Evolutionary conservation across 768 basidiomycete species (phyloP).

Genomic region (Psilocybe subaeruginosa): DNA sequence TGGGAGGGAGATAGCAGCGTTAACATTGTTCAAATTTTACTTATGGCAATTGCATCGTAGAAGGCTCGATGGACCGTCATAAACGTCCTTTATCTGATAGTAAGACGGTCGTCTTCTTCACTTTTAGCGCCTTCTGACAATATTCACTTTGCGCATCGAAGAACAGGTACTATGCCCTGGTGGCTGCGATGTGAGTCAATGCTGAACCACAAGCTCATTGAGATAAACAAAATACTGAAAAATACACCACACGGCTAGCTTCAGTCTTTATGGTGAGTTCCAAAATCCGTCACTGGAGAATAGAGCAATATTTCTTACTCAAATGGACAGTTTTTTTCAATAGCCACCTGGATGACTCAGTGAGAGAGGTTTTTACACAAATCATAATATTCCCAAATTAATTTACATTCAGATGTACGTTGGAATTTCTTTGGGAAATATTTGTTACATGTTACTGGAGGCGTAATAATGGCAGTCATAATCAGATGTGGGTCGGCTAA

Average conservation of each 20-base stretch:
- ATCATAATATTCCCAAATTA: background rate
- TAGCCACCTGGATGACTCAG: background rate
- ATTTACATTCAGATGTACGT: background rate
- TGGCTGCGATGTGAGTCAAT: background rate
- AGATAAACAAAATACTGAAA: background rate
- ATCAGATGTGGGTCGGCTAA: background rate
- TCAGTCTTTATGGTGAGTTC: background rate
- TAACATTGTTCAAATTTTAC: background rate
- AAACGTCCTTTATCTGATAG: background rate
- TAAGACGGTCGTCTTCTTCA: background rate
- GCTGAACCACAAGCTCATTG: background rate
- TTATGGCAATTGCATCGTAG: background rate
- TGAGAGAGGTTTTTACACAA: background rate
- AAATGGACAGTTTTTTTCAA: background rate
- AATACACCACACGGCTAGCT: background rate
- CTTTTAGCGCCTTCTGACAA: background rate
- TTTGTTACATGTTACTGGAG: no score
- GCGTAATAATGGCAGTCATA: no score
- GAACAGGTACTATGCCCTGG: constrained; percentile 8
- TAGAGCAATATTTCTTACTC: background rate
- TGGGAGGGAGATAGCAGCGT: background rate
- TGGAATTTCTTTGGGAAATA: background rate
- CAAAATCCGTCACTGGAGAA: background rate
- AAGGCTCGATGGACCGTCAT: background rate
- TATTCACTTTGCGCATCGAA: background rate